Evolutionary conservation across 108 stramenopile species (phyloP).

Genomic region (Bacterosira constricta): DNA sequence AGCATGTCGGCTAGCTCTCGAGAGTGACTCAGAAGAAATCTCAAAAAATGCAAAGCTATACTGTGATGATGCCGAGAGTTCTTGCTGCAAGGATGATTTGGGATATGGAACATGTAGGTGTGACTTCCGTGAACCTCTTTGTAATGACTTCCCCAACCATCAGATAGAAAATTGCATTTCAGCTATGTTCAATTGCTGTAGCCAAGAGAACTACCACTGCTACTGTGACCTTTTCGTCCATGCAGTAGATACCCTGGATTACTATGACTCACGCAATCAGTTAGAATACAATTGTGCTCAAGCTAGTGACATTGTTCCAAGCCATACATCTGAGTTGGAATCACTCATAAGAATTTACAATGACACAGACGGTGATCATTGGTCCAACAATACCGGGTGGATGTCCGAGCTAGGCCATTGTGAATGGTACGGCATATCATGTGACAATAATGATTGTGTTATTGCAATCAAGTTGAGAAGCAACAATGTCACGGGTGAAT

Average conservation of each 20-base stretch:
- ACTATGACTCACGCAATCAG: background rate
- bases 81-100: background rate
- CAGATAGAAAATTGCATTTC: too few species aligned
- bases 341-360: background rate
- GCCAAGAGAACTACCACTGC: too few species aligned
- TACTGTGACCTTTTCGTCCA: background rate
- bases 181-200: too few species aligned
- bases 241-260: background rate
- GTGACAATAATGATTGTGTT: slow-evolving; percentile 13
- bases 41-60: too few species aligned
- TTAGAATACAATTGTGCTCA: background rate
- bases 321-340: background rate
- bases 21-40: background rate
- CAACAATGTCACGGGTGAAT: slow-evolving; percentile 36
- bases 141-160: too few species aligned
- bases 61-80: background rate
- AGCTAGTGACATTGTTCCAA: background rate
- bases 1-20: background rate
- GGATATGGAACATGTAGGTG: background rate
- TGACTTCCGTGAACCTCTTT: background rate
- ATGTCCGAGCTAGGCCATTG: background rate
- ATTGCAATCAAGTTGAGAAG: slow-evolving; percentile 2
- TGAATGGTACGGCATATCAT: slow-evolving; percentile 25
- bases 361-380: background rate
- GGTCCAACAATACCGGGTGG: slow-evolving; percentile 25